Base-by-base conservation (phyloP, 2,329 filamentous ascomycete species). In the Ceratocystis harringtonii region DNA sequence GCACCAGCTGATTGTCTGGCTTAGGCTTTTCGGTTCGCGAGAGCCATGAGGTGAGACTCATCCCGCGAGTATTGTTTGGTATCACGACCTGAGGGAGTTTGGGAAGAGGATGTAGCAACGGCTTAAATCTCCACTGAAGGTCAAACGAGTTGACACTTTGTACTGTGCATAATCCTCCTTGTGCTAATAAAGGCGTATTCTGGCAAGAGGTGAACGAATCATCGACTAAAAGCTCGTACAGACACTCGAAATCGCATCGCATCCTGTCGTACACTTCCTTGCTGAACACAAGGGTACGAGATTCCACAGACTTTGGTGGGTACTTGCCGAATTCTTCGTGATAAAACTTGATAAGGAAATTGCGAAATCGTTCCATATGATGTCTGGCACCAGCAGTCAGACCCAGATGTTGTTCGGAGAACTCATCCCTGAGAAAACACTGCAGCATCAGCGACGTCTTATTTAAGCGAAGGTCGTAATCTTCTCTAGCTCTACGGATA, bases 191-290 rank as follows among this genome's bases (percentile, higher is more conserved):
- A 0, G 84, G 80, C 63, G 78, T 79, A n/a, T 74, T 75, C 45
- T 81, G 74, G 10, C 78, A 75, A 3, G 75, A 72, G 0, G 79
- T 81, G 25, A 81, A 83, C 2, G 75, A 76, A 4, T 78, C 76
- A 69, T 94, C 88, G 0, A 87, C 87, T 0, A 94, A 77, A 61
- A 87, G 85, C 41, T 85, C 79, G 72, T 91, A 90, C 0, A 92
- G 75, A 1, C 80, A 83, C 62, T 84, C 79, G 69, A 94, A 91
- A 69, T 92, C 89, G 43, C 79, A 75, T 50, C 81, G 80, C 82
- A 92, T 86, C 2, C 77, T 76, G 41, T 76, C 76, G 70, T 84
- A 84, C 0, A 87, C 65, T 12, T 67, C 61, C 62, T 68, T 73
- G 22, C 78, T 75, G 45, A 84, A 82, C 17, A 84, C 79, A 68